Base-by-base conservation (phyloP, 768 basidiomycete species). In the Kwoniella europaea region DNA sequence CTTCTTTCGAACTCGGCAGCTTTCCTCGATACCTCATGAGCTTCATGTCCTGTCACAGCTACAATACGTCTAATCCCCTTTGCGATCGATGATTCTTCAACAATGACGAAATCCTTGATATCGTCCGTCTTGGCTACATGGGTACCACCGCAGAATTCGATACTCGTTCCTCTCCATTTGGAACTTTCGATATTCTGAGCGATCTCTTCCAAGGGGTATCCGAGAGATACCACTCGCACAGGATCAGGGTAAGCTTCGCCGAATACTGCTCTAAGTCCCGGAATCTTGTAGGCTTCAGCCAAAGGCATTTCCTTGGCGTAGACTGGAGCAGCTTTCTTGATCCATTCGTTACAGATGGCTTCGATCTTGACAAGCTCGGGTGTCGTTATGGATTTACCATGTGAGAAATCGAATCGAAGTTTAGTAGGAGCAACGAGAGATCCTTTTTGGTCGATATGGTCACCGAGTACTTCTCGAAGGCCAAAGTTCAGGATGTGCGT, bases 121-220 rank as follows among this genome's bases (percentile, higher is more conserved):
- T 95, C 93, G 18, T 95, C 93, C 0, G 97, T 99, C 85, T 90
- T 92, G n/a, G 89, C 88, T 65, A 99, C 97, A 82, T 99, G 97
- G 1, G 97, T 99, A 84, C 97, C 97, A 84, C 97, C 97, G 82
- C 97, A 99, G 82, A 99, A 96, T 85, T 99, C 97, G 72, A 97
- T 89, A 82, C 92, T 94, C 12, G 96, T 97, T 35, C 84, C 85
- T 58, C 92, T 86, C 97, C 97, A 99, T 84, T 91, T 93, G 3
- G 91, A 89, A 83, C 94, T 95, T 77, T 91, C 88, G 54, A 96
- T 87, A 74, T 99, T 93, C 77, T 88, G 87, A 20, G 89, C 85
- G 65, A 99, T 94, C 75, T 94, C 92, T 62, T 95, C 91, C 18
- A 96, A 88, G 71, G 90, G 89, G 80, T 88, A 93, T 83, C 93